phyloP scores from a whole-genome alignment of 2,329 filamentous ascomycete species.

The Aspergillus brasiliensis region DNA sequence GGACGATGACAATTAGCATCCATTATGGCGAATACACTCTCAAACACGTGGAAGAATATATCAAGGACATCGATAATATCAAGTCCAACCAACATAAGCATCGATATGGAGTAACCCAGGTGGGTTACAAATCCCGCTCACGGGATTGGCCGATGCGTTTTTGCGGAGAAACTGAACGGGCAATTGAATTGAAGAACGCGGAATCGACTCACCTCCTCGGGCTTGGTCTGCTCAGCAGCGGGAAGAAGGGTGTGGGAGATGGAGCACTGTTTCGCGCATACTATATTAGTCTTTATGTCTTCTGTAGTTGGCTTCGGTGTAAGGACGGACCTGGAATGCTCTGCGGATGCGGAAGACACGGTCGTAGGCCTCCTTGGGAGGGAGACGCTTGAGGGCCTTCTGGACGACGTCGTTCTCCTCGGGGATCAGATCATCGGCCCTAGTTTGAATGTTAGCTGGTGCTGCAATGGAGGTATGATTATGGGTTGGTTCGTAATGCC shows the following conservation, averaged over 20 bases:
- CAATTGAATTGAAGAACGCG: constrained; percentile 13
- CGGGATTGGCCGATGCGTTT: constrained; percentile 36
- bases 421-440: constrained; percentile 90
- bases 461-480: constrained; percentile 1
- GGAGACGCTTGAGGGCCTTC: constrained; percentile 85
- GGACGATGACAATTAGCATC: constrained; percentile 8
- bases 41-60: background rate
- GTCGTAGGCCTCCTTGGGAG: constrained; percentile 89
- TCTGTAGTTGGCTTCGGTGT: constrained; percentile 3
- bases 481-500: constrained; percentile 3
- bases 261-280: constrained; percentile 57
- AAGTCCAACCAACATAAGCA: background rate
- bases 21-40: background rate
- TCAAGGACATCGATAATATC: background rate
- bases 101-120: constrained; percentile 2
- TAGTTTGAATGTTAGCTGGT: constrained; percentile 44
- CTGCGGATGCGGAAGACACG: constrained; percentile 96
- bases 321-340: constrained; percentile 74
- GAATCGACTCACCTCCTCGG: constrained; percentile 59
- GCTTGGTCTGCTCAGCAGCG: constrained; percentile 67
- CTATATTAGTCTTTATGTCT: constrained; percentile 24
- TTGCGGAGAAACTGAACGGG: constrained; percentile 29
- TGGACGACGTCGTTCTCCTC: constrained; percentile 89
- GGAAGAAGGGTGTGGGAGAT: constrained; percentile 67
- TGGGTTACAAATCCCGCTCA: constrained; percentile 39